Percentiles rank a stretch among this genome's conserved stretches.
Evolutionary conservation across 352 stramenopile species (phyloP).

Genomic region (Peronospora farinosa): DNA sequence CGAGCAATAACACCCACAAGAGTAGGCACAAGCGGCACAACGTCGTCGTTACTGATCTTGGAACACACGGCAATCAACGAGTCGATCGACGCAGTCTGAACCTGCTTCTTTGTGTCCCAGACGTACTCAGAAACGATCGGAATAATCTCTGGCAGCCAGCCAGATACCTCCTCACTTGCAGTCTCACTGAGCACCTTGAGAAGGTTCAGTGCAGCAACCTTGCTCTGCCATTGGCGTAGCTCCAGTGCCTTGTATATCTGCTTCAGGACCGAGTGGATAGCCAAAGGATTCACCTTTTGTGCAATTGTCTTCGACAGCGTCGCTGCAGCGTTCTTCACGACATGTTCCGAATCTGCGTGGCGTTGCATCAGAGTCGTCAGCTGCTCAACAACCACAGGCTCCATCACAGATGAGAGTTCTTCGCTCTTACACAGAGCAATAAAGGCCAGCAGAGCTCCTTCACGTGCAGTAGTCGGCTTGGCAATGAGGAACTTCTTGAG

Average conservation of each 20-base stretch:
- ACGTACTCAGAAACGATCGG: constrained; percentile 84
- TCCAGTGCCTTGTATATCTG: constrained; percentile 55
- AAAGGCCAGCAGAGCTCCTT: constrained; percentile 45
- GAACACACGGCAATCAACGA: constrained; percentile 80
- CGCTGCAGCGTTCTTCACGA: constrained; percentile 38
- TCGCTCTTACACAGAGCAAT: constrained; percentile 41
- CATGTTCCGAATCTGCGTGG: constrained; percentile 58
- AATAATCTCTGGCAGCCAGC: constrained; percentile 87
- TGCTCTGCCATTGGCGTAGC: constrained; percentile 83
- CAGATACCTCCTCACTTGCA: constrained; percentile 62
- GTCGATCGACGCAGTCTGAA: constrained; percentile 70
- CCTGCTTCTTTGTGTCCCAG: constrained; percentile 93
- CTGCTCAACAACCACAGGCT: constrained; percentile 51
- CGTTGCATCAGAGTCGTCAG: constrained; percentile 49
- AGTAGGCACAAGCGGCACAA: constrained; percentile 82
- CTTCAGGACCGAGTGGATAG: constrained; percentile 48
- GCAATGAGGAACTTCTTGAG: constrained; percentile 36
- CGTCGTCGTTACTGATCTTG: constrained; percentile 89
- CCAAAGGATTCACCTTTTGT: constrained; percentile 48
- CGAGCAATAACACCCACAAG: constrained; percentile 90
- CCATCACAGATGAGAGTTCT: constrained; percentile 39
- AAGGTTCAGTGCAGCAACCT: constrained; percentile 75
- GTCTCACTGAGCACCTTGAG: constrained; percentile 66
- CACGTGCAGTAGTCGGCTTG: constrained; percentile 43
- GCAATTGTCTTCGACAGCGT: constrained; percentile 31